A percentile compares a stretch with the other conserved stretches of the same genome.
phyloP scores from a whole-genome alignment of 768 basidiomycete species.

The Boletus huronensis region DNA sequence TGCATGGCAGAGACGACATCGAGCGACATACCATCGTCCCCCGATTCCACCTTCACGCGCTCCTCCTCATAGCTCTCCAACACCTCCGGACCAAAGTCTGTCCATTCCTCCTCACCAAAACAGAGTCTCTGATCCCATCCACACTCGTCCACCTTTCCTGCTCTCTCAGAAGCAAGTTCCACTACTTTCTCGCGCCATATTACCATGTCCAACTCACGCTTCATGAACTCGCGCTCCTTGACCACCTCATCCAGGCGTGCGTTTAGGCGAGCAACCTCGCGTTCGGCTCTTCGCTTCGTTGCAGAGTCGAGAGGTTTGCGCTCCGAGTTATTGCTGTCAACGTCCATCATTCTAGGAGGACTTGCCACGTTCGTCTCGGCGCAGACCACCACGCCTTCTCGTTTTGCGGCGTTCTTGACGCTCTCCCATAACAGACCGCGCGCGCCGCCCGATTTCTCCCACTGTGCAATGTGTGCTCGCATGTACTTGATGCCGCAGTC shows the following conservation, averaged over 20 bases:
- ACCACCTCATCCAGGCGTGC: conserved; percentile 54
- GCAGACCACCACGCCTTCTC: conserved; percentile 66
- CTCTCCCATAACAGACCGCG: conserved; percentile 67
- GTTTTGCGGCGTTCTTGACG: conserved; percentile 64
- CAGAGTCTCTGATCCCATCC: conserved; percentile 89
- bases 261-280: conserved; percentile 56
- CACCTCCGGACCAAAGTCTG: conserved; percentile 61
- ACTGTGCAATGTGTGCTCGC: conserved; percentile 59
- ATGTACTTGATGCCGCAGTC: conserved; percentile 79
- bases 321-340: conserved; percentile 9
- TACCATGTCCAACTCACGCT: conserved; percentile 65
- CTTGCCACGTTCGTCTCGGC: conserved; percentile 30
- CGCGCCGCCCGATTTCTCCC: conserved; percentile 60
- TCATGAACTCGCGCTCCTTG: conserved; percentile 58
- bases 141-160: conserved; percentile 65
- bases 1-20: conserved; percentile 30
- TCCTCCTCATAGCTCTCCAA: conserved; percentile 66
- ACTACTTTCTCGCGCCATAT: conserved; percentile 68
- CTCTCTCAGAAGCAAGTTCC: conserved; percentile 62
- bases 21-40: conserved; percentile 39
- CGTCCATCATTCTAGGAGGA: conserved; percentile 24
- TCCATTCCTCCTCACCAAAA: conserved; percentile 78
- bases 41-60: conserved; percentile 32
- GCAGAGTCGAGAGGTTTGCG: conserved; percentile 28
- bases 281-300: conserved; percentile 46